Evolutionary conservation across 208 protist species (phyloP), one percentile per base, ranked within the genome.

Genomic region (Zelonia costaricensis): DNA sequence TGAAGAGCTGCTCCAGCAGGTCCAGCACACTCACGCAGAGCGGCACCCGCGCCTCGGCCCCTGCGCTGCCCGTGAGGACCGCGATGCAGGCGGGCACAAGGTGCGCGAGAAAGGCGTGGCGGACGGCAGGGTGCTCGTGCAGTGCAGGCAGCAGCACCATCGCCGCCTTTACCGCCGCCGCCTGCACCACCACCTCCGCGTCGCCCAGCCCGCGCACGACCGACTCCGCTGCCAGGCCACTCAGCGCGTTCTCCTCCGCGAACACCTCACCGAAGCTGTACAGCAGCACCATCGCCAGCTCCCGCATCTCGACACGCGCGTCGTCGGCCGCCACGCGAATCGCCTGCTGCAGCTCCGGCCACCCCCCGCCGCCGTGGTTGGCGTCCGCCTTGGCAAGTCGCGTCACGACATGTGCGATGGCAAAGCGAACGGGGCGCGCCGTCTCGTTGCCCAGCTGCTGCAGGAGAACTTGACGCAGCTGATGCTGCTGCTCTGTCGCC

Each of bases 261-360:
- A 91, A 76, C 33, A 90, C 81, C 67, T 92, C 85, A 23, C 82
- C 76, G 43, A 88, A 69, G 66, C 84, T 84, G 76, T 91, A 85
- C 18, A 91, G 75, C 40, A 96, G 59, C 47, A 92, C 74, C 82
- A 96, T 96, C 51, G 87, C 69, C 28, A 96, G 59, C 76, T 94
- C 91, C 6, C 91, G 86, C 81, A 89, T 76, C 52, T 91, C 88
- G 22, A 66, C 61, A 8, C 81, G 69, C 6, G 66, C 48, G 69
- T 81, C 80, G 30, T 81, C 66, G 15, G 74, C 73, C 2, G 71
- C 44, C 16, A 64, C 56, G 20, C 61, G 72, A 20, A 93, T 79
- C 7, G 83, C 85, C 36, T 80, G 74, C 12, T 81, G 69, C 51
- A 93, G 73, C 74, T 88, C 83, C 20, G 82, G 79, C 87, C 88